These are phyloP conservation scores for Plasmodium reichenowi DNA, from an alignment of 169 alveolate genomes.

Conservation along the genomic window DNA sequence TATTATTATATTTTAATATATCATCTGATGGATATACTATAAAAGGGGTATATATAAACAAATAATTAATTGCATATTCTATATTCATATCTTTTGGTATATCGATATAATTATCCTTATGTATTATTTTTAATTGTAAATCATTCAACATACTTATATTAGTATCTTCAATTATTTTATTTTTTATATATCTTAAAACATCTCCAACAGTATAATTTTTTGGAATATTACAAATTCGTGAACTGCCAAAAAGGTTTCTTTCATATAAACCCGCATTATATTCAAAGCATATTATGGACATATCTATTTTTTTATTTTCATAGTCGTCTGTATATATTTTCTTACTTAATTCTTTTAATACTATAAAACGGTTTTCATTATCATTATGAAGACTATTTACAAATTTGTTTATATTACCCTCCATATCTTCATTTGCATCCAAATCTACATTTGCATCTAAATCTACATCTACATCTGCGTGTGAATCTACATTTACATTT, in stretches of 20 bases:
- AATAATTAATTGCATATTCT: conserved; percentile 42
- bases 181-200: conserved; percentile 37
- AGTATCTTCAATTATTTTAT: conserved; percentile 36
- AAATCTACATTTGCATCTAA: no score
- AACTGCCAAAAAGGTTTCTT: conserved; percentile 52
- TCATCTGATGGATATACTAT: conserved; percentile 32
- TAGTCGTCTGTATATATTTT: not conserved
- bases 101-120: conserved; percentile 30
- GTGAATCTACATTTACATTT: no score
- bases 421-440: no score
- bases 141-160: conserved; percentile 20
- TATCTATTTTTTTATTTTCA: conserved; percentile 15
- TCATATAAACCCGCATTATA: conserved; percentile 63
- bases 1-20: not conserved
- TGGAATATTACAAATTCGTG: conserved; percentile 72
- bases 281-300: conserved; percentile 36
- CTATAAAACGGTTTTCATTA: not conserved
- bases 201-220: conserved; percentile 53
- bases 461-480: no score
- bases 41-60: conserved; percentile 47
- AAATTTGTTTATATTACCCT: not conserved
- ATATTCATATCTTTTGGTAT: conserved; percentile 53
- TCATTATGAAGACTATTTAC: not conserved
- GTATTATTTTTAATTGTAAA: conserved; percentile 25
- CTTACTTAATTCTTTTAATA: conserved; percentile 9